phyloP scores from a whole-genome alignment of 2,329 filamentous ascomycete genomes.

The Monascus ruber region DNA sequence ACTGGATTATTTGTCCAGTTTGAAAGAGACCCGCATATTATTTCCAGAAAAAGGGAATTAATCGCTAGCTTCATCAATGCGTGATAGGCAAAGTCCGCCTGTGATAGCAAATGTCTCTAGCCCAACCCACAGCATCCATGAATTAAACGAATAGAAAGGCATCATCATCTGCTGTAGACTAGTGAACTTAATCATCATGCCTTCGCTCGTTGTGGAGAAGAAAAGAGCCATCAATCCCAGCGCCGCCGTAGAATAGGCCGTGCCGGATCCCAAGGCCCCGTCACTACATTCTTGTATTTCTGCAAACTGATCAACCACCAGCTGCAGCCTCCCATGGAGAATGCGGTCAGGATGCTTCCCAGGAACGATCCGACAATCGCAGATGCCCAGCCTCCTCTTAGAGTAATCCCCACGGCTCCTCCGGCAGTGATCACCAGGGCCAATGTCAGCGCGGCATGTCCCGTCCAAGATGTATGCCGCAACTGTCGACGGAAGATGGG shows the following conservation, averaged over 20 bases:
- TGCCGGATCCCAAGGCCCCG: slow-evolving; percentile 94
- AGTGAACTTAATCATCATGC: too few relatives aligned
- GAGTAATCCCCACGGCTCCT: slow-evolving; percentile 57
- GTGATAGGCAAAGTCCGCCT: too few relatives aligned
- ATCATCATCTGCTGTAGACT: too few relatives aligned
- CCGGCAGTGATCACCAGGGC: slow-evolving; percentile 69
- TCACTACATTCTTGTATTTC: slow-evolving; percentile 98
- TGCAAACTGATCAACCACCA: slow-evolving; percentile 98
- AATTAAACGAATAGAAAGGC: too few relatives aligned
- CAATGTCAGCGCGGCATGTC: slow-evolving; percentile 66
- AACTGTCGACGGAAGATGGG: slow-evolving; percentile 93
- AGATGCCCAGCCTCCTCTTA: slow-evolving; percentile 43
- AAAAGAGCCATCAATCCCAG: slow-evolving; percentile 22
- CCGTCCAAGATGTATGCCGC: slow-evolving; percentile 66
- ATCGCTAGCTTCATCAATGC: too few relatives aligned
- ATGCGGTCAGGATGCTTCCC: slow-evolving; percentile 59
- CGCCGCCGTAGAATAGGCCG: slow-evolving; percentile 48
- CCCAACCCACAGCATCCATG: too few relatives aligned
- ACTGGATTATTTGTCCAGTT: too few relatives aligned
- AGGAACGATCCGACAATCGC: slow-evolving; percentile 62
- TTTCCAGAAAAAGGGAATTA: too few relatives aligned
- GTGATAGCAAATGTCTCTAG: too few relatives aligned
- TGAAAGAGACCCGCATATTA: too few relatives aligned
- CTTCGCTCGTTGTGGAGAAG: background rate
- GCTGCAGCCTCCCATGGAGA: slow-evolving; percentile 85